Evolutionary conservation across 2,329 filamentous ascomycete genomes (phyloP), one percentile per base, ranked within the genome.

Genomic region (Cryphonectria japonica): DNA sequence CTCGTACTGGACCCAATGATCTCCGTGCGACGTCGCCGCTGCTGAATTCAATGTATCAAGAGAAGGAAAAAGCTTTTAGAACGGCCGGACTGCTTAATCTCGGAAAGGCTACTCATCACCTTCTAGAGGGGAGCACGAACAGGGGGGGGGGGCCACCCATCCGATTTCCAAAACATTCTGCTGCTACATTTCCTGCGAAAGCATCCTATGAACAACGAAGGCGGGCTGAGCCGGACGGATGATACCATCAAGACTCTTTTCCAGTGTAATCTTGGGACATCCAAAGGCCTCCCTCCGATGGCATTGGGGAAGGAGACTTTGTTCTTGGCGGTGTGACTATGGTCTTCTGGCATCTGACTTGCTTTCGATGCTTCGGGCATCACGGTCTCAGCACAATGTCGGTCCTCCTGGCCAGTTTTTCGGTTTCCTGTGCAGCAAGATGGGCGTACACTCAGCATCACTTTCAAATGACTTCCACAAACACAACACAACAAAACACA

Each of bases 331-430:
- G 73, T 75, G 71, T 62, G 66, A 67, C 59, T 66, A 66, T 63
- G 71, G 63, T 19, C 63, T 39, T 37, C 41, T 46, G 9, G 41
- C 43, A 26, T 65, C 39, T 70, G 76, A 74, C 73, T 75, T 69
- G 67, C 73, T 59, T 70, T 74, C 71, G 70, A 75, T 34, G 43
- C 39, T 65, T 32, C 13, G 43, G 16, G 34, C n/a, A 34, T 65
- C 41, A 50, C 43, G 13, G 13, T 43, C 29, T 19, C 26, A 65
- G 63, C 43, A 65, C 7, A 29, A 22, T 7, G 22, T 65, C 43
- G 29, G 59, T 39, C 59, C 75, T 79, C 74, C 52, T 29, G 37
- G 78, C 72, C 75, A 74, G 75, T 73, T 74, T 71, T 74, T 67
- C 71, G 71, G 69, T 57, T 72, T 73, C 73, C 41, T 66, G 61